Conservation (phyloP, 441 rosid species). For the Manihot esculenta region DNA sequence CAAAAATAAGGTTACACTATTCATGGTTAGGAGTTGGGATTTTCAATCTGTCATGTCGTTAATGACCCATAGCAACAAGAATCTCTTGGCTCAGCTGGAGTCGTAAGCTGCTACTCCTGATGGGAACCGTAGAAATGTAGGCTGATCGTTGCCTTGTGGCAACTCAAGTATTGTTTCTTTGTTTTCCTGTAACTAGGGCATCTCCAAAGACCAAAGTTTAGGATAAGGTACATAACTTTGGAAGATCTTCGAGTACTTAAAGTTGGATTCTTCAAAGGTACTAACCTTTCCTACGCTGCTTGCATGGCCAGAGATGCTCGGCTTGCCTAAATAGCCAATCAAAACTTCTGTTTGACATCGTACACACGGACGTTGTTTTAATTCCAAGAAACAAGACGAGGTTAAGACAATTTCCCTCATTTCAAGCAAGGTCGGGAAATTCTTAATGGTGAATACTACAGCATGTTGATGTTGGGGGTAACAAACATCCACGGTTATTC, state of each 20-base stretch:
- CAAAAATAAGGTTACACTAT: too few species aligned
- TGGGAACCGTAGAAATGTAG: neutral
- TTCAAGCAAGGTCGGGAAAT: neutral
- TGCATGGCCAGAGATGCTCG: neutral
- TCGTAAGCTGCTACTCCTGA: neutral
- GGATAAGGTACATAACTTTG: neutral
- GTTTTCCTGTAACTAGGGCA: neutral
- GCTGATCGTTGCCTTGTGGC: neutral
- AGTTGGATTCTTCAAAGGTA: neutral
- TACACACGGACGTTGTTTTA: neutral
- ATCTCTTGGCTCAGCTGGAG: neutral
- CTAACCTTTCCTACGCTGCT: neutral
- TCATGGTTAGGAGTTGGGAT: neutral
- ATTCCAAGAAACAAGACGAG: neutral
- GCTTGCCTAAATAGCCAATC: neutral
- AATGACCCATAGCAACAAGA: too few species aligned
- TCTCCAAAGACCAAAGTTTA: neutral
- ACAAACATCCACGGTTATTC: neutral
- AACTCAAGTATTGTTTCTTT: neutral
- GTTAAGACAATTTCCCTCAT: neutral
- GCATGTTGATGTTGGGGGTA: neutral
- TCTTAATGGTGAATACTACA: neutral
- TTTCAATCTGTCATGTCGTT: too few species aligned
- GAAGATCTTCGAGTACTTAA: neutral
- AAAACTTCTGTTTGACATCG: neutral